Evolutionary conservation across 2,329 filamentous ascomycete genomes (phyloP).

Genomic region (Fonsecaea pugnacius): DNA sequence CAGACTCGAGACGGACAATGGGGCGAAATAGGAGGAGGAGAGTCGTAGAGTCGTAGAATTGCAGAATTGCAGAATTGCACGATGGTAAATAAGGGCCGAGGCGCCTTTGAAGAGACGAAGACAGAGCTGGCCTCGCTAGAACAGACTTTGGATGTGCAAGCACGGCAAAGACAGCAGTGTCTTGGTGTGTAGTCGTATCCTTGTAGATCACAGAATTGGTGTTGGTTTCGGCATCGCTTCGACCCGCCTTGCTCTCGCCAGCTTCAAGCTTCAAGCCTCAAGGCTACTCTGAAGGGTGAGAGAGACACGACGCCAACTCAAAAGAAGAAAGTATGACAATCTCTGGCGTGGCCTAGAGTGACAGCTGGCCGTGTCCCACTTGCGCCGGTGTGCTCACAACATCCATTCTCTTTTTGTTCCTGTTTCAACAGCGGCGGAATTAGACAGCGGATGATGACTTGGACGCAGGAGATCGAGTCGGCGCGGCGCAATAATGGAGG

Average conservation of each 20-base stretch:
- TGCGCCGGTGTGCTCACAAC: not conserved
- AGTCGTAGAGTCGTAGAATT: not conserved
- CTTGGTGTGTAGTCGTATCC: slow-evolving; percentile 11
- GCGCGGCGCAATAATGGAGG: slow-evolving; percentile 5
- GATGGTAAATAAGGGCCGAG: slow-evolving; percentile 9
- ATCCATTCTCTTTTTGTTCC: slow-evolving; percentile 2
- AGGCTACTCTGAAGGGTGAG: not conserved
- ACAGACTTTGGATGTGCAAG: slow-evolving; percentile 3
- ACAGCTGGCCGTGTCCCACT: slow-evolving; percentile 24
- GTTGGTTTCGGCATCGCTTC: slow-evolving; percentile 30
- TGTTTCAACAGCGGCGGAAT: slow-evolving; percentile 16
- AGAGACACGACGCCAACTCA: not conserved
- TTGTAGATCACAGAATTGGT: slow-evolving; percentile 20
- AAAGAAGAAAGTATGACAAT: slow-evolving; percentile 7
- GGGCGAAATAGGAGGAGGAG: slow-evolving; percentile 12
- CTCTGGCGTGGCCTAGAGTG: slow-evolving; percentile 1
- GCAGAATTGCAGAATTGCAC: slow-evolving; percentile 4
- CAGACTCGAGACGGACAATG: slow-evolving; percentile 15
- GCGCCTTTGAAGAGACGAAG: slow-evolving; percentile 1
- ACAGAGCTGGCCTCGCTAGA: slow-evolving; percentile 10
- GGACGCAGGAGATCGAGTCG: not conserved
- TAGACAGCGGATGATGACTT: slow-evolving; percentile 9
- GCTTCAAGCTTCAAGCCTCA: slow-evolving; percentile 8
- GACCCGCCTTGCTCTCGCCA: slow-evolving; percentile 24
- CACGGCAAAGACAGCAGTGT: not conserved